phyloP scores from a whole-genome alignment of 805 yeast species.

The Lachancea sp. region DNA sequence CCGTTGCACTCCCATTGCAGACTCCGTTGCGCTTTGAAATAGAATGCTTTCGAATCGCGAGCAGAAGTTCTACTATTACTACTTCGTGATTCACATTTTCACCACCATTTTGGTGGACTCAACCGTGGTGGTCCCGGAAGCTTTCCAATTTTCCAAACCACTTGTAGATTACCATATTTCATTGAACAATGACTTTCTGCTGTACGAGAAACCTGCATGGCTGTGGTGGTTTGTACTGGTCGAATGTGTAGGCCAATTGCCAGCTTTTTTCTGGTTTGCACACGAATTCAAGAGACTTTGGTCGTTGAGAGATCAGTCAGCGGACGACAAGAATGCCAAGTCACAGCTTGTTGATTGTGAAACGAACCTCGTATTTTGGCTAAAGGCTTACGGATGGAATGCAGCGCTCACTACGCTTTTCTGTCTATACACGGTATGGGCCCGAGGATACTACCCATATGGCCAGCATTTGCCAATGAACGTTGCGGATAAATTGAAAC shows the following conservation, averaged over 20 bases:
- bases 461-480: conserved; percentile 12
- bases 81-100: conserved; percentile 42
- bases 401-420: conserved; percentile 75
- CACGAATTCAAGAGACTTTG: conserved; percentile 7
- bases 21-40: too few relatives aligned
- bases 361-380: conserved; percentile 22
- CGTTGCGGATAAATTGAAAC: conserved; percentile 15
- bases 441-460: conserved; percentile 23
- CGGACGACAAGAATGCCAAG: conserved; percentile 9
- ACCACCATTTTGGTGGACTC: conserved; percentile 73
- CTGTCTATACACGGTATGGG: conserved; percentile 51
- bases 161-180: conserved; percentile 55
- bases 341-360: conserved; percentile 6
- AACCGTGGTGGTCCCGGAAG: conserved; percentile 55
- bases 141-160: conserved; percentile 41
- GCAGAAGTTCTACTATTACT: conserved; percentile 8
- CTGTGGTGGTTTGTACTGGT: conserved; percentile 60
- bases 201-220: conserved; percentile 62
- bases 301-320: conserved; percentile 5
- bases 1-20: too few relatives aligned
- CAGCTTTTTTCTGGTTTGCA: conserved; percentile 52
- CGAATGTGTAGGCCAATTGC: conserved; percentile 73
- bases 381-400: conserved; percentile 69
- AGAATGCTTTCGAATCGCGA: conserved; percentile 1
- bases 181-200: conserved; percentile 65